These are phyloP conservation scores for Coccinonectria pachysandricola DNA, from an alignment of 2,329 filamentous ascomycete genomes.

Conservation along the genomic window DNA sequence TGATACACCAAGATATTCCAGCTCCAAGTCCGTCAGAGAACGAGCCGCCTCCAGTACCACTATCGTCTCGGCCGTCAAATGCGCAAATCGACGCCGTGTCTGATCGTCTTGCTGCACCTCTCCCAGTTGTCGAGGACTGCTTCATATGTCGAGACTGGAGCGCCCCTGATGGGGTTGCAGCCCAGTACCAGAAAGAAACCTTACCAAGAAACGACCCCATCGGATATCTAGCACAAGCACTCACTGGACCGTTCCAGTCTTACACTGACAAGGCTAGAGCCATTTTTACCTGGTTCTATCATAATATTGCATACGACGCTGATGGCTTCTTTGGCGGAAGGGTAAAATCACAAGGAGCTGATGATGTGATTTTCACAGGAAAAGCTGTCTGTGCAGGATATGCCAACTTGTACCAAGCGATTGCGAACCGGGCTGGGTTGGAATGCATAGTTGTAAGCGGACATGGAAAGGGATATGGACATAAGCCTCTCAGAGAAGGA, in stretches of 20 bases:
- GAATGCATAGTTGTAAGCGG: constrained; percentile 66
- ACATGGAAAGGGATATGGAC: constrained; percentile 80
- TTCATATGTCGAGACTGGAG: constrained; percentile 84
- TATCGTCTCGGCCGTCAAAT: constrained; percentile 40
- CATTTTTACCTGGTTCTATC: constrained; percentile 91
- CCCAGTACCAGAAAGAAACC: constrained; percentile 61
- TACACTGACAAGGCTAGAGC: constrained; percentile 82
- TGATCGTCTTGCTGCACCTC: constrained; percentile 19
- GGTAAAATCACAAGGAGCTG: constrained; percentile 56
- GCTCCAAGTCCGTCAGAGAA: no score
- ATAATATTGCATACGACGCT: constrained; percentile 83
- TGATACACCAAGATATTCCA: no score
- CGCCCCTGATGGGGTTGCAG: constrained; percentile 65
- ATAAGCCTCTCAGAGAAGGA: constrained; percentile 51
- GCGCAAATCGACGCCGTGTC: constrained; percentile 39
- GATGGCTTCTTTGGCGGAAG: constrained; percentile 65
- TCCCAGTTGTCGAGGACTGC: constrained; percentile 39
- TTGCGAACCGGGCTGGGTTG: constrained; percentile 71
- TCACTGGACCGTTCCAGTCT: constrained; percentile 72
- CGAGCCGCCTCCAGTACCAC: constrained; percentile 44
- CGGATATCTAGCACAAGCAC: constrained; percentile 63
- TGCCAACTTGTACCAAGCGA: constrained; percentile 66
- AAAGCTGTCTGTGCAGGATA: constrained; percentile 89
- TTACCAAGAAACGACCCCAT: constrained; percentile 58
- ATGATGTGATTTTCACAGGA: constrained; percentile 64